Evolutionary conservation across 495 filamentous ascomycete genomes (phyloP), one percentile per base, ranked within the genome.

Genomic region (Ramalina intermedia): DNA sequence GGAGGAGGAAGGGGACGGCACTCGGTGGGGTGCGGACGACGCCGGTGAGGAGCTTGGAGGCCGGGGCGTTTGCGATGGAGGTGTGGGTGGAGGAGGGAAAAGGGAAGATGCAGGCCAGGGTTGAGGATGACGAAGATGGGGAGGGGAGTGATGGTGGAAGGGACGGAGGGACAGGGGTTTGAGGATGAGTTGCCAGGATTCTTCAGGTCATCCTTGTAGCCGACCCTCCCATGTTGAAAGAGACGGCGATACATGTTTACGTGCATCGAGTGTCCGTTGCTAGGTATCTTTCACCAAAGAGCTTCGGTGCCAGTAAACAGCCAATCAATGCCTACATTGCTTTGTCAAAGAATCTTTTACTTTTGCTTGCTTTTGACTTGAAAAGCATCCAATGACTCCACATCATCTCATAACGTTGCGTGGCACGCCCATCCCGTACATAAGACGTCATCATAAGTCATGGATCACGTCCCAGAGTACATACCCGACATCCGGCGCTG

Each of bases 51-150:
- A 70, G 66, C 48, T 64, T 76, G 36, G 72, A 76, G 55, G 68
- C 70, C 18, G 72, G 72, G 27, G 72, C 74, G 52, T 66, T 76
- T 51, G 66, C 66, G 37, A 61, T 76, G 56, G 73, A 75, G 57
- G 56, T 75, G 54, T 76, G 72, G 73, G 68, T 75, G 45, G 73
- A 76, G 63, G 72, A 76, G 58, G 70, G 70, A 54, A 69, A 63
- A 50, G 72, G 71, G 61, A 76, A 75, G 58, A 73, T 74, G 51
- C 69, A 69, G 21, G 43, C 40, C 1, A 36, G 26, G 2, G 47
- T 49, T 4, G 46, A 49, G 37, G 47, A 50, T 37, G 48, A 36
- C 3, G 43, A 18, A 6, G 48, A 41, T 4, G 43, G 17, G 11
- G 18, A 48, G 20, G 47, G 42, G 16, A 21, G 44, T 20, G 44